Base-by-base conservation (phyloP, 1,284 basidiomycete genomes). In the Serendipita sp. region DNA sequence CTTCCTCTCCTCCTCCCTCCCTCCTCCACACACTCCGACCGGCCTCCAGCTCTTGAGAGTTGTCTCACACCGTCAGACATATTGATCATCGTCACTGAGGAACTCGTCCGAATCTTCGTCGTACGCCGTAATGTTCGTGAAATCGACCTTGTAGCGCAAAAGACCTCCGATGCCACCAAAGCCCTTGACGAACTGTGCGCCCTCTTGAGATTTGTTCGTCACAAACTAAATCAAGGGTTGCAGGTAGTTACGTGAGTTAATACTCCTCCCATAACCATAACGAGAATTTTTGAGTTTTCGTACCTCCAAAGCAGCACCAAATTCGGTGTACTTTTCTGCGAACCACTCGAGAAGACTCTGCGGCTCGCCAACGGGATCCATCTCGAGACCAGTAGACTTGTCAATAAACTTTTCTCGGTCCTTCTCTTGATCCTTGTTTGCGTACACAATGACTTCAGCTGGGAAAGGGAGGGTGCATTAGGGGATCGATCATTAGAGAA, bases 281-380 rank as follows among this genome's bases (percentile, higher is more conserved):
- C 22, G 2, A 60, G 4, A 8, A 17, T 1, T 22, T 22, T 22
- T 22, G 17, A 22, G n/a, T 53, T 41, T 22, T 22, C 68, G 13
- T 66, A 77, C 79, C 69, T 98, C 95, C 66, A 98, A 85, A 68
- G 88, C 88, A 64, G 94, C 91, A 67, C 95, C 96, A 72, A 98
- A 99, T 60, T 94, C 89, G 73, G 92, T 93, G 81, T 99, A 99
- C 74, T 94, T 93, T 71, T 99, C 96, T 43, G 96, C 89, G 71
- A 99, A 93, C 96, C 96, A 99, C 74, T 99, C 93, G 65, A 97
- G 83, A 15, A 96, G 79, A 58, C 89, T 79, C 70, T 88, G 81
- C 1, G 93, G 85, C 68, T 81, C 64, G 1, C 71, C 70, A 3
- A 76, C 75, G 72, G 90, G 86, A 74, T 99, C 95, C 95, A 99